Base-by-base conservation (phyloP, 2,329 filamentous ascomycete species). In the Fusarium annulatum region DNA sequence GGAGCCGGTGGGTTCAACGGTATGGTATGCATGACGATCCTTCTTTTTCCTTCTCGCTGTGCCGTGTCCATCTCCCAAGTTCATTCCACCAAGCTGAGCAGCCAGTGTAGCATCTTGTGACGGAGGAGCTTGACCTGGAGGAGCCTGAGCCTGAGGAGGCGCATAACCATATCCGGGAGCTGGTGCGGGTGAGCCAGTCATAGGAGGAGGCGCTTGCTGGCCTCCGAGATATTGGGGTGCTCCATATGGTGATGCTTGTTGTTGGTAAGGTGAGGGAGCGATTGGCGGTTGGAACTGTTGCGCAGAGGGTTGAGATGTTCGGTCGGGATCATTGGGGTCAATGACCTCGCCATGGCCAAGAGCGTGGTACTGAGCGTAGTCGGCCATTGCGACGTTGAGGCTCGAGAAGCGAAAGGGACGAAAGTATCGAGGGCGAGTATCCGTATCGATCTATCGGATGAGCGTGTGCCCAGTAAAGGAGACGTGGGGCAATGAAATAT, bases 21-120 rank as follows among this genome's bases (percentile, higher is more conserved):
- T 92, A 82, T 98, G 96, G 82, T 97, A 93, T 72, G 95, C 96
- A 84, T 98, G 96, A 67, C 94, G 90, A 81, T 98, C 93, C 88
- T 97, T 98, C 90, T 97, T 98, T 87, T 95, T 94, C 82, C 87
- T 93, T 81, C 90, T 88, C 64, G 83, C 84, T 5, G 85, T 85
- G 55, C 88, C 81, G 41, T 86, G 85, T 51, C 86, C 82, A 39
- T 81, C 79, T 39, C 88, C 90, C 75, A 97, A 85, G 45, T 88
- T 91, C 88, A 97, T 89, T 68, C 90, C 91, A 46, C 92, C 91
- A 92, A 97, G 93, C 82, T 97, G 94, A 62, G 90, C 88, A 52
- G 91, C 88, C 67, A 94, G 81, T 21, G 85, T 86, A 62, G 80
- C 83, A 76, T 90, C 87, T 64, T 83, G 83, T 61, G 81, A 79